Evolutionary conservation across 1,284 basidiomycete species (phyloP).

Genomic region (Tremellales sp.): DNA sequence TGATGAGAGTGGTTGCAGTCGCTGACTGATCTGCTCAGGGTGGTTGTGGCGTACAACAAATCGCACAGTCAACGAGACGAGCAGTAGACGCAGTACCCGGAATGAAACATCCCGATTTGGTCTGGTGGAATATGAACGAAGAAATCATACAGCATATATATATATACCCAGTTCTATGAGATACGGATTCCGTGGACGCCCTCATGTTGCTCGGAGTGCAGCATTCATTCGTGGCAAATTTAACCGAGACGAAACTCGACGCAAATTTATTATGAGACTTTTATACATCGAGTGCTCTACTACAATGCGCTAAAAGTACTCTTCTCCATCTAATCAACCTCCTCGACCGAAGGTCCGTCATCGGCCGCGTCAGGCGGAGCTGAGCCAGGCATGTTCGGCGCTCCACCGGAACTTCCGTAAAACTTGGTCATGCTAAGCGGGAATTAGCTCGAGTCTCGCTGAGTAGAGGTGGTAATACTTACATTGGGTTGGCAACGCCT

Average conservation of each 20-base stretch:
- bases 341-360: constrained; percentile 56
- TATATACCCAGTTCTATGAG: too few species aligned
- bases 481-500: constrained; percentile 78
- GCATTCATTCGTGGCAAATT: too few species aligned
- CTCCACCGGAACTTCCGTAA: constrained; percentile 61
- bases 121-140: too few species aligned
- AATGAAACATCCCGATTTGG: too few species aligned
- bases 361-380: constrained; percentile 53
- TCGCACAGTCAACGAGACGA: constrained; percentile 32
- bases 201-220: too few species aligned
- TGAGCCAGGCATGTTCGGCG: constrained; percentile 42
- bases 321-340: constrained; percentile 58
- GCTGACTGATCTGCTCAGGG: constrained; percentile 16
- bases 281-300: too few species aligned
- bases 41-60: constrained; percentile 42
- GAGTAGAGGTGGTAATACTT: constrained; percentile 16
- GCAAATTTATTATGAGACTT: too few species aligned
- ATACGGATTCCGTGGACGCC: too few species aligned
- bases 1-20: neutral
- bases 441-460: constrained; percentile 9
- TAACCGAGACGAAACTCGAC: too few species aligned
- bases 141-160: too few species aligned
- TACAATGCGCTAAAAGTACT: too few species aligned
- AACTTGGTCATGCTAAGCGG: constrained; percentile 71
- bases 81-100: neutral